These are phyloP conservation scores for Mortierella antarctica DNA, from an alignment of 192 early-diverging fungal species.

Conservation along the genomic window DNA sequence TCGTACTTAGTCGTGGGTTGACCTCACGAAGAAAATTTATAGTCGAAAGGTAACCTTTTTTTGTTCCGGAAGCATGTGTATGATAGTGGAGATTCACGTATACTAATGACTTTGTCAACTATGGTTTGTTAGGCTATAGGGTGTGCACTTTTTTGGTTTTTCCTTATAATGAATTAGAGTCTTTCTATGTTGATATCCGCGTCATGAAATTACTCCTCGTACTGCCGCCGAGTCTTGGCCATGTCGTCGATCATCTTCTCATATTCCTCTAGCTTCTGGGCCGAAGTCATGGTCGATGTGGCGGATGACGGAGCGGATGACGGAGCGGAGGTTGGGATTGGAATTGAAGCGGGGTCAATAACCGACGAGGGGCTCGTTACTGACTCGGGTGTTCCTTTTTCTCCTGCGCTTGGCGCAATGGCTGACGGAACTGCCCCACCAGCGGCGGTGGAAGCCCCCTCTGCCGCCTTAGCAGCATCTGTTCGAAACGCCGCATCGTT, in stretches of 20 bases:
- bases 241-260: constrained; percentile 49
- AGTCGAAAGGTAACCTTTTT: no score
- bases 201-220: constrained; percentile 18
- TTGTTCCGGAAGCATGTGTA: no score
- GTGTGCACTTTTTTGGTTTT: no score
- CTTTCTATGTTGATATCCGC: no score
- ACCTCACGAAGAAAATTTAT: no score
- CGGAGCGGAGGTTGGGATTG: neutral
- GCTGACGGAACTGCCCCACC: neutral
- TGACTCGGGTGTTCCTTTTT: neutral
- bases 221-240: constrained; percentile 35
- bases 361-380: no score
- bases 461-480: neutral
- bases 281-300: constrained; percentile 8
- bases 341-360: no score
- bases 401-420: neutral
- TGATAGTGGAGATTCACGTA: no score
- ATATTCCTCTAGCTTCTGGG: constrained; percentile 48
- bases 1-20: no score
- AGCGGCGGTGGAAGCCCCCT: neutral
- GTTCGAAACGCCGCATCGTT: constrained; percentile 7
- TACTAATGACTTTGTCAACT: no score
- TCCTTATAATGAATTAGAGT: no score
- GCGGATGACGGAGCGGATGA: neutral
- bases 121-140: no score